A percentile compares a stretch with the other conserved stretches of the same genome.
Evolutionary conservation across 768 basidiomycete genomes (phyloP).

Genomic region (Collybia nuda): DNA sequence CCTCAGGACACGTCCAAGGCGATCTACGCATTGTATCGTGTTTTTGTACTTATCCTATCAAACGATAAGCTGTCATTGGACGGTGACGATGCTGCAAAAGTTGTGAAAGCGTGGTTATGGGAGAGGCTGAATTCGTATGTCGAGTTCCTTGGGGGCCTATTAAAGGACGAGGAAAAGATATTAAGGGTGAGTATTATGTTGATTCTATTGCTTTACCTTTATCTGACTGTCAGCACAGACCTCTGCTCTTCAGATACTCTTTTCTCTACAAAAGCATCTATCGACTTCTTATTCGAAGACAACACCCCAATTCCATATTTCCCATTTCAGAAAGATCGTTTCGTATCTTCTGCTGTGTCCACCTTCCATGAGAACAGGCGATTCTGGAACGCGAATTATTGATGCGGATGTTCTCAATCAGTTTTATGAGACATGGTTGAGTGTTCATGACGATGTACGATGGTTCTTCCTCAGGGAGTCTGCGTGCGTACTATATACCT

Average conservation of each 20-base stretch:
- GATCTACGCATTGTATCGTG: slow-evolving; percentile 78
- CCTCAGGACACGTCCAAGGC: slow-evolving; percentile 66
- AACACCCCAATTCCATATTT: slow-evolving; percentile 64
- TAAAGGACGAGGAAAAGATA: slow-evolving; percentile 76
- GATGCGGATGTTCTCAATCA: slow-evolving; percentile 60
- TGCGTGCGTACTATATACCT: slow-evolving; percentile 43
- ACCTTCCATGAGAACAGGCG: slow-evolving; percentile 28
- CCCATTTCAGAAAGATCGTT: slow-evolving; percentile 66
- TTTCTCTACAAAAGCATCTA: slow-evolving; percentile 75
- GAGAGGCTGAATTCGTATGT: slow-evolving; percentile 72
- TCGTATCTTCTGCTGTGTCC: slow-evolving; percentile 63
- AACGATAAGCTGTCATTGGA: slow-evolving; percentile 51
- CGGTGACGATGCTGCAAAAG: slow-evolving; percentile 55
- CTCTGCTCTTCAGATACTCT: slow-evolving; percentile 71
- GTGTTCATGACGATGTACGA: slow-evolving; percentile 77
- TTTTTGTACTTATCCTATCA: slow-evolving; percentile 16
- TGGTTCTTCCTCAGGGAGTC: slow-evolving; percentile 89
- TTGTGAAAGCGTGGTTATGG: slow-evolving; percentile 79
- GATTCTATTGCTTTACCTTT: neutral
- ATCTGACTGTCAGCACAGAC: slow-evolving; percentile 37
- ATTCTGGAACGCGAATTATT: slow-evolving; percentile 27
- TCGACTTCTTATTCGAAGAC: slow-evolving; percentile 60
- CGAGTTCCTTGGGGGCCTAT: slow-evolving; percentile 62
- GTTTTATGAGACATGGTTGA: slow-evolving; percentile 74
- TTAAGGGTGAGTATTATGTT: slow-evolving; percentile 56